A percentile compares a stretch with the other conserved stretches of the same genome.
These are phyloP conservation scores for Cryptosporidium viatorum DNA, from an alignment of 169 alveolate species.

Conservation along the genomic window DNA sequence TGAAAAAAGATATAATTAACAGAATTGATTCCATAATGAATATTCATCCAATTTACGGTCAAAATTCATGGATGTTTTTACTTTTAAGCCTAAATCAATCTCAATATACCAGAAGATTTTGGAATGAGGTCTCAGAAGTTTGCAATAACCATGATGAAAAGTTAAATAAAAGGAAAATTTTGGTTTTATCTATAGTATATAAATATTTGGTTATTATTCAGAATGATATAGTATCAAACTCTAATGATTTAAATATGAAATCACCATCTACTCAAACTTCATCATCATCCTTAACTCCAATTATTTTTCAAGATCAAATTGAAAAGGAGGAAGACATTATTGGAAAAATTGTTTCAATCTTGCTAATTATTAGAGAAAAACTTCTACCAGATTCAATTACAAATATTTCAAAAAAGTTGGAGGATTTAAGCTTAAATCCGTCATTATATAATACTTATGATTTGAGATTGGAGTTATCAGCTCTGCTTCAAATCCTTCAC, in stretches of 20 bases:
- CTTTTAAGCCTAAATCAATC: slow-evolving; percentile 41
- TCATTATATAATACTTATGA: neutral
- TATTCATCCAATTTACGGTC: neutral
- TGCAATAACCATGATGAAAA: neutral
- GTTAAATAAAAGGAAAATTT: neutral
- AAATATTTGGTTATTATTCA: slow-evolving; percentile 1
- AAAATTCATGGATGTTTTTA: slow-evolving; percentile 19
- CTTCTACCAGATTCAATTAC: slow-evolving; percentile 43
- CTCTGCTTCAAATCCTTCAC: slow-evolving; percentile 10
- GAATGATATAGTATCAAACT: neutral
- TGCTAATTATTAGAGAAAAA: slow-evolving; percentile 17
- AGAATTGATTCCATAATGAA: slow-evolving; percentile 6
- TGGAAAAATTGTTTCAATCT: neutral
- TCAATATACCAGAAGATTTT: neutral
- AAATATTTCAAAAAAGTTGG: neutral
- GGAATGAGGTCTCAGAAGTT: slow-evolving; percentile 13
- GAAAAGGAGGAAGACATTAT: slow-evolving; percentile 8
- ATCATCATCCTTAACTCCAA: neutral
- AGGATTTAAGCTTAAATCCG: neutral
- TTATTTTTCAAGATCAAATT: neutral
- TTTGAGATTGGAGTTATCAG: neutral
- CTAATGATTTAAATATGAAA: neutral
- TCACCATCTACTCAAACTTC: slow-evolving; percentile 8
- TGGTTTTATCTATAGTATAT: neutral
- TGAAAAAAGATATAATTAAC: neutral